Evolutionary conservation across 805 yeast species (phyloP).

Genomic region (Wickerhamomyces xylosicus): DNA sequence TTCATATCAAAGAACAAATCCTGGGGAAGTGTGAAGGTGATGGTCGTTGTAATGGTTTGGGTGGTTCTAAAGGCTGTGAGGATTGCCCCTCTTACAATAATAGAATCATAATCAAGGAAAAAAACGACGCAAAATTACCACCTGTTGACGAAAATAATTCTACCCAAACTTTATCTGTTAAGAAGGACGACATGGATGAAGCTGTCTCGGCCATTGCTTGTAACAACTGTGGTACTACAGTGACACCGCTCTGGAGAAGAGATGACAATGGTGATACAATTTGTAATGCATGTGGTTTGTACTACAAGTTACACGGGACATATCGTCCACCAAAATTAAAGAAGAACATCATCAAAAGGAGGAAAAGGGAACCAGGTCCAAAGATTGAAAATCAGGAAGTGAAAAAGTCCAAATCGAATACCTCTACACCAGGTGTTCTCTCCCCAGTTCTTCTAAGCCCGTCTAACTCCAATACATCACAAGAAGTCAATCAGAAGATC

Average conservation of each 20-base stretch:
- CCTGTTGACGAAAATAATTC: no score
- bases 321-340: conserved; percentile 75
- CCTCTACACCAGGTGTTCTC: conserved; percentile 2
- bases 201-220: conserved; percentile 62
- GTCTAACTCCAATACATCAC: conserved; percentile 9
- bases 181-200: conserved; percentile 7
- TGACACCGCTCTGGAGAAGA: conserved; percentile 81
- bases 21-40: conserved; percentile 20
- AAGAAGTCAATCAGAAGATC: conserved; percentile 4
- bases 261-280: conserved; percentile 75
- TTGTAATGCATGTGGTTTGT: conserved; percentile 83
- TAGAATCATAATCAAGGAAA: conserved; percentile 2
- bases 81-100: conserved; percentile 82
- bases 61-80: conserved; percentile 69
- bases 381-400: neutral
- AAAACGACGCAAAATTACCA: no score
- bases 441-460: conserved; percentile 4
- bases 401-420: conserved; percentile 4
- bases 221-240: conserved; percentile 74
- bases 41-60: conserved; percentile 77
- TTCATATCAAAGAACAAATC: conserved; percentile 42
- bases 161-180: no score
- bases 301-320: conserved; percentile 62
- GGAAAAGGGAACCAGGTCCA: conserved; percentile 36
- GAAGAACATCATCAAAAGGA: conserved; percentile 60